A percentile compares a stretch with the other conserved stretches of the same genome.
phyloP scores from a whole-genome alignment of 768 basidiomycete species.

The Infundibulicybe gibba region DNA sequence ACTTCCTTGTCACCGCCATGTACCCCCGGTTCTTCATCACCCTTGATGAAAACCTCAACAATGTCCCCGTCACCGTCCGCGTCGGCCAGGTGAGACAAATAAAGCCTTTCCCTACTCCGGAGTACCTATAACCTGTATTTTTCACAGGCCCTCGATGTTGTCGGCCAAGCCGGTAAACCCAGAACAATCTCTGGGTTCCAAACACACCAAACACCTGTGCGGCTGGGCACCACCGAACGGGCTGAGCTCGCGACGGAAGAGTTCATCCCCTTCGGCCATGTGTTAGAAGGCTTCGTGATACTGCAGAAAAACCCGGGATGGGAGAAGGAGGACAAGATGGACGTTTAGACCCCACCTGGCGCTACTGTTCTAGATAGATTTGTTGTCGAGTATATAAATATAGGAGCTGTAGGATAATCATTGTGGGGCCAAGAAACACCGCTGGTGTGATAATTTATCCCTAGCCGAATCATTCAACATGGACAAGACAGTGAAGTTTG shows the following conservation, averaged over 20 bases:
- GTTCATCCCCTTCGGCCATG: constrained; percentile 85
- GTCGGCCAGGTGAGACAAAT: constrained; percentile 75
- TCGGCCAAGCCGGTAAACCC: constrained; percentile 97
- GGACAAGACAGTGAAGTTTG: too few relatives aligned
- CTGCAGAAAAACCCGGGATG: constrained; percentile 90
- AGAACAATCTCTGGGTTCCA: constrained; percentile 97
- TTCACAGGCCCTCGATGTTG: constrained; percentile 86
- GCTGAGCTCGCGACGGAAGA: constrained; percentile 98
- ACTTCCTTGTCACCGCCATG: constrained; percentile 94
- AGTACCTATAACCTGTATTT: constrained; percentile 2
- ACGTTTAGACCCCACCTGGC: constrained; percentile 39
- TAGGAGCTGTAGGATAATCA: too few relatives aligned
- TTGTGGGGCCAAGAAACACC: too few relatives aligned
- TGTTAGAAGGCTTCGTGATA: constrained; percentile 91
- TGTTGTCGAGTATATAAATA: too few relatives aligned
- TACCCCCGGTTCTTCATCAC: constrained; percentile 98
- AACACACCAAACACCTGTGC: constrained; percentile 95
- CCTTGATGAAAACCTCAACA: constrained; percentile 87
- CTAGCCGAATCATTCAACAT: too few relatives aligned
- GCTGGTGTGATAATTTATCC: too few relatives aligned
- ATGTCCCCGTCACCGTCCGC: constrained; percentile 85
- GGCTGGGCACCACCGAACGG: constrained; percentile 90
- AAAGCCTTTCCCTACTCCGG: not conserved
- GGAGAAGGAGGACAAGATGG: constrained; percentile 86
- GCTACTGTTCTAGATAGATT: too few relatives aligned